Conservation (phyloP, 1,284 basidiomycete genomes). For the Termitomyces sp. region DNA sequence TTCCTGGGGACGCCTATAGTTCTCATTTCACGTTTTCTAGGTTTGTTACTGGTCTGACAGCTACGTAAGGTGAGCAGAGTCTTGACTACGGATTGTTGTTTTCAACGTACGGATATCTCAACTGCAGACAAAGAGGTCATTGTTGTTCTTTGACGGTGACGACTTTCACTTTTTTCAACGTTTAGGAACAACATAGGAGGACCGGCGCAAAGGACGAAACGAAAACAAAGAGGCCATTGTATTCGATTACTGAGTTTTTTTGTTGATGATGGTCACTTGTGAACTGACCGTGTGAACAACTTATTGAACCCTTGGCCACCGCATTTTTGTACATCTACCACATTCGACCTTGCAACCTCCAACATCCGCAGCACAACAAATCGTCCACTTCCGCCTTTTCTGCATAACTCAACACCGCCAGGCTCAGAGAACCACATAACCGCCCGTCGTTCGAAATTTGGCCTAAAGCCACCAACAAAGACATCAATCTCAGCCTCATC, state of each 20-base stretch:
- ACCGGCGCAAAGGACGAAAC: not conserved
- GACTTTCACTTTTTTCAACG: not conserved
- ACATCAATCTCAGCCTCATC: conserved; percentile 5
- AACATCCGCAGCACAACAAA: not conserved
- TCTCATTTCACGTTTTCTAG: not conserved
- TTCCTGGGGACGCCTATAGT: no score
- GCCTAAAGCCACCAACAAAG: not conserved
- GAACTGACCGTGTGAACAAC: conserved; percentile 13
- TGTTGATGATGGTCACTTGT: not conserved
- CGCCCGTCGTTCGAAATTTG: not conserved
- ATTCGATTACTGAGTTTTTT: not conserved
- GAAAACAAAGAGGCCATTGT: not conserved
- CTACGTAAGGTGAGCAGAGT: not conserved
- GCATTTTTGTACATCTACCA: conserved; percentile 6
- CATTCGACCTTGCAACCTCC: conserved; percentile 4
- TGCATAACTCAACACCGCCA: not conserved
- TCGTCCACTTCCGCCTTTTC: not conserved
- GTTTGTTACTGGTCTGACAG: not conserved
- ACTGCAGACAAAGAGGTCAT: not conserved
- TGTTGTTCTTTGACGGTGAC: not conserved
- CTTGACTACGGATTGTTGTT: not conserved
- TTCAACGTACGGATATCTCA: not conserved
- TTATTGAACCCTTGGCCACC: conserved; percentile 5
- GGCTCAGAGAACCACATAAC: conserved; percentile 1
- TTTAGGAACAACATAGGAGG: not conserved